Evolutionary conservation across 192 early-diverging fungal species (phyloP).

Genomic region (Coemansia brasiliensis): DNA sequence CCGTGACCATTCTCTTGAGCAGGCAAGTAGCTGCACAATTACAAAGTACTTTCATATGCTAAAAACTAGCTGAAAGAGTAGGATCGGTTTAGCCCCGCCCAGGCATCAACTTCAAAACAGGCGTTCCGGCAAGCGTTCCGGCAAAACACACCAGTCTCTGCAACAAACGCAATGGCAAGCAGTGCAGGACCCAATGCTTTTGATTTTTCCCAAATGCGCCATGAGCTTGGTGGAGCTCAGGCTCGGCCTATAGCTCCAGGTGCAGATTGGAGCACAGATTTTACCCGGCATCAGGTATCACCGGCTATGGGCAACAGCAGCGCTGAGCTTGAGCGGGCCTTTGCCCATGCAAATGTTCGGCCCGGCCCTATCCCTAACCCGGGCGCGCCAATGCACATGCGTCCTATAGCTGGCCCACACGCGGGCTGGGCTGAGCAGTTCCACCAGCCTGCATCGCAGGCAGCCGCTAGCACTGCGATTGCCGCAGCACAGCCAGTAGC

Average conservation of each 20-base stretch:
- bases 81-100: constrained; percentile 39
- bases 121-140: constrained; percentile 47
- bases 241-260: constrained; percentile 16
- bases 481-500: constrained; percentile 14
- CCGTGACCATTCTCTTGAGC: constrained; percentile 75
- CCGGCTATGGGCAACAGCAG: constrained; percentile 18
- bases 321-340: constrained; percentile 50
- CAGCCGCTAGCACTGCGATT: constrained; percentile 1
- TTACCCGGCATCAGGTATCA: constrained; percentile 60
- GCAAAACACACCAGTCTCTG: constrained; percentile 21
- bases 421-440: constrained; percentile 58
- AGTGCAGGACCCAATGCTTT: constrained; percentile 52
- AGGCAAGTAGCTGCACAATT: constrained; percentile 57
- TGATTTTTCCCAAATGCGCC: constrained; percentile 68
- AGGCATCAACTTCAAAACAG: constrained; percentile 46
- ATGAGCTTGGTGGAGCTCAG: constrained; percentile 65
- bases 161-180: constrained; percentile 20
- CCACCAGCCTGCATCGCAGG: constrained; percentile 40
- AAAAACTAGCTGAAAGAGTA: constrained; percentile 6
- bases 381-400: constrained; percentile 36
- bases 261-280: constrained; percentile 72
- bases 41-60: not conserved
- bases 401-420: constrained; percentile 32
- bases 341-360: constrained; percentile 18
- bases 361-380: constrained; percentile 1